Conservation (phyloP, 2,329 filamentous ascomycete genomes). For the Lachnellula occidentalis region DNA sequence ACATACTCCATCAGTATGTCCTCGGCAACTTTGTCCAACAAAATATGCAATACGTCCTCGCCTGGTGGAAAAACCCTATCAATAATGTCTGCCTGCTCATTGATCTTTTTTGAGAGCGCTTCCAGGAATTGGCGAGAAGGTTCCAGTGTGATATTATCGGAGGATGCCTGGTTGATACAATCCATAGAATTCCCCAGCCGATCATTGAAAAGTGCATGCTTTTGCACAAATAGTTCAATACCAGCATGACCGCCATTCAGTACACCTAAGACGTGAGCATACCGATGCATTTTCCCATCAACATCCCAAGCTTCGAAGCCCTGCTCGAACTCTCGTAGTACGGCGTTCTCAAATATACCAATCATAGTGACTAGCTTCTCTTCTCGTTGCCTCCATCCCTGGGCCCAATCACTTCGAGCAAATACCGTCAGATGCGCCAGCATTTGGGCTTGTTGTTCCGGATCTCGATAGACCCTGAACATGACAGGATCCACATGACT, state of each 20-base stretch:
- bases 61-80: conserved; percentile 73
- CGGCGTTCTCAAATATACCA: conserved; percentile 82
- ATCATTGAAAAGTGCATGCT: conserved; percentile 77
- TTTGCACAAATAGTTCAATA: conserved; percentile 81
- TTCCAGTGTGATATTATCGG: conserved; percentile 67
- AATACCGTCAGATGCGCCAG: conserved; percentile 76
- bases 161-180: conserved; percentile 65
- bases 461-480: conserved; percentile 81
- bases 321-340: conserved; percentile 86
- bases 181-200: conserved; percentile 71
- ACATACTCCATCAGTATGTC: conserved; percentile 81
- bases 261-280: conserved; percentile 76
- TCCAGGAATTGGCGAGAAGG: conserved; percentile 81
- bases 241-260: conserved; percentile 76
- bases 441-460: conserved; percentile 86
- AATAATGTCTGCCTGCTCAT: conserved; percentile 77
- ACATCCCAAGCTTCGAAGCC: conserved; percentile 87
- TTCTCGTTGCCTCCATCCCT: conserved; percentile 66
- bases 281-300: conserved; percentile 81
- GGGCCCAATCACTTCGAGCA: conserved; percentile 70
- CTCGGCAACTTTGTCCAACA: conserved; percentile 77
- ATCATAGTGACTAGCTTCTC: conserved; percentile 70
- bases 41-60: conserved; percentile 65
- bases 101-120: conserved; percentile 65
- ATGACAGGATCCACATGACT: conserved; percentile 75